A percentile compares a stretch with the other conserved stretches of the same genome.
Evolutionary conservation across 768 basidiomycete genomes (phyloP).

Genomic region (Cubamyces lactineus): DNA sequence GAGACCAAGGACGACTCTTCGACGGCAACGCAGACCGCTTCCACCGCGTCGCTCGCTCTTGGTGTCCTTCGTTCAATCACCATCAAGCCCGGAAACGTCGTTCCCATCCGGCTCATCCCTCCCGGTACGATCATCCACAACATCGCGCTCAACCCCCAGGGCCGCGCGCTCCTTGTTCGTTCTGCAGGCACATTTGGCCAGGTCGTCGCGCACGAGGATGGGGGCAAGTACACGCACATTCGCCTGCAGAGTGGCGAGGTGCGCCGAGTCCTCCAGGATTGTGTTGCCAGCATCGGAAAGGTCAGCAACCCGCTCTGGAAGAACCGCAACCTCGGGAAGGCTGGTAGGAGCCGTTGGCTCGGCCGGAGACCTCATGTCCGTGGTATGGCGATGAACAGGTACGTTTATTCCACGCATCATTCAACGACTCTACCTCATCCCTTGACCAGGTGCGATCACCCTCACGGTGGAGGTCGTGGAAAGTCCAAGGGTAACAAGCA

Average conservation of each 20-base stretch:
- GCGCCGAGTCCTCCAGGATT: constrained; percentile 77
- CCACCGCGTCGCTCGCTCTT: constrained; percentile 70
- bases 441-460: constrained; percentile 73
- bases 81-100: constrained; percentile 89
- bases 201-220: constrained; percentile 76
- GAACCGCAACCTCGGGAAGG: constrained; percentile 84
- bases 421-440: constrained; percentile 10
- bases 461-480: constrained; percentile 97
- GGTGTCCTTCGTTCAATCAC: constrained; percentile 85
- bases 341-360: constrained; percentile 86
- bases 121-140: constrained; percentile 90
- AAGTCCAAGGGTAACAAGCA: constrained; percentile 97
- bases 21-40: constrained; percentile 35
- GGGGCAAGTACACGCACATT: constrained; percentile 76
- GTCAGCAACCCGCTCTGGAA: constrained; percentile 94
- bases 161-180: constrained; percentile 82
- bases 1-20: constrained; percentile 26
- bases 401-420: constrained; percentile 34
- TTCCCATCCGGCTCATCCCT: constrained; percentile 90
- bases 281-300: constrained; percentile 86
- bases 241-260: constrained; percentile 93
- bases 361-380: constrained; percentile 84
- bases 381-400: constrained; percentile 98
- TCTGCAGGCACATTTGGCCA: constrained; percentile 88
- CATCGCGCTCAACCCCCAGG: constrained; percentile 73